Evolutionary conservation across 352 stramenopile genomes (phyloP), one percentile per base, ranked within the genome.

Genomic region (Thraustochytrium striatum): DNA sequence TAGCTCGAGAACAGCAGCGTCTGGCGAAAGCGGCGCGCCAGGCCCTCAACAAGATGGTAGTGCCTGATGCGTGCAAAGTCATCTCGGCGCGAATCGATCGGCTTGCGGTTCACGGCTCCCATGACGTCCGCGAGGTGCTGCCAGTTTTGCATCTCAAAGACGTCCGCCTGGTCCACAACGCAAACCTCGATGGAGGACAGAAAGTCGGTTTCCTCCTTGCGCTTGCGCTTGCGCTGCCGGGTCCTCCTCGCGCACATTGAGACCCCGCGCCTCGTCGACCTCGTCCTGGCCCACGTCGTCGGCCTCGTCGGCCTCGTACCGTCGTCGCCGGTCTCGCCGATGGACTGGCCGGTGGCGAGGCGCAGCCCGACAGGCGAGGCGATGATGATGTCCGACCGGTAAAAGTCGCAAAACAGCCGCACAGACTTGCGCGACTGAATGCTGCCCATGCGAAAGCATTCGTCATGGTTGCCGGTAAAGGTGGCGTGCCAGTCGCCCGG

Each of bases 91-190:
- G 86, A 85, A 25, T 89, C 86, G 38, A 83, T 82, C 2, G 91
- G 91, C 75, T 87, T 79, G 25, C 87, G 65, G 78, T 94, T 94
- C n/a, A 92, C 65, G 28, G 83, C 79, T 9, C 72, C 69, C n/a
- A 94, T 75, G 28, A 88, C 65, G 58, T 83, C 82, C 55, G 87
- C 86, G 3, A 94, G 83, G 81, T 94, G 90, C 82, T 93, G 88
- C 89, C 89, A 94, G 81, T 95, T 95, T 82, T 95, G 91, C 88
- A 93, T 92, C 36, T 92, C 59, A 21, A 94, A 78, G 3, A 94
- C 87, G 81, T 94, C 89, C 39, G 83, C 85, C 36, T 87, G 78
- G 50, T 85, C 70, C n/a, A 92, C 25, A 16, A 91, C 55, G 62
- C 86, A 88, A 53, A 93, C 82, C 82, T 95, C 91, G 68, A 95